A percentile compares a stretch with the other conserved stretches of the same genome.
Evolutionary conservation across 257 asterid species (phyloP).

Genomic region (Ligustrum vulgare): DNA sequence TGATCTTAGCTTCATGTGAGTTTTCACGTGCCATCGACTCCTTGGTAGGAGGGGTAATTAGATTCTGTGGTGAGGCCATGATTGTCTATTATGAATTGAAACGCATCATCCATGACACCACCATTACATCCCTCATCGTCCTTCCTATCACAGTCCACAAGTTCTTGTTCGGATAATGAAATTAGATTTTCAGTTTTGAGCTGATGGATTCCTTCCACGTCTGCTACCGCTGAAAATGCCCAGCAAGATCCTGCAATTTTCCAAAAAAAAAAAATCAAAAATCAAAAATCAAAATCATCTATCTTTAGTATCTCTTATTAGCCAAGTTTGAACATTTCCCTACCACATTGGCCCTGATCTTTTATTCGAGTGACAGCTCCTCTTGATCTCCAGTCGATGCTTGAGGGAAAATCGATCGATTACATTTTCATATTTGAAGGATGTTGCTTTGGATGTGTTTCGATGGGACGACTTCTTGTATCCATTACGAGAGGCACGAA

Average conservation of each 20-base stretch:
- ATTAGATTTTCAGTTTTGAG: conserved; percentile 20
- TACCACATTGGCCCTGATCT: conserved; percentile 48
- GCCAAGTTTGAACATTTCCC: neutral
- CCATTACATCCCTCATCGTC: conserved; percentile 37
- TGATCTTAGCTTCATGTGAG: conserved; percentile 25
- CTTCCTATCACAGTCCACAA: conserved; percentile 40
- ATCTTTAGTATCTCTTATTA: neutral
- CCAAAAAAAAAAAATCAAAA: no score
- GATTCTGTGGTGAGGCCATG: conserved; percentile 28
- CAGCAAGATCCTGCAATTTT: conserved; percentile 35
- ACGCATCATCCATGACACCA: conserved; percentile 32
- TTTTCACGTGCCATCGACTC: conserved; percentile 28
- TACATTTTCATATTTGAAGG: conserved; percentile 31
- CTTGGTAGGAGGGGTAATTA: conserved; percentile 29
- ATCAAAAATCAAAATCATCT: no score
- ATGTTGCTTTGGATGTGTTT: neutral
- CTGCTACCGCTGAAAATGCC: conserved; percentile 47
- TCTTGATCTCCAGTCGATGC: conserved; percentile 33
- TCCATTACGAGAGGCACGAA: conserved; percentile 32
- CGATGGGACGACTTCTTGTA: conserved; percentile 14
- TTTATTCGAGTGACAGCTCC: conserved; percentile 50
- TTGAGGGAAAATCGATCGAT: conserved; percentile 4
- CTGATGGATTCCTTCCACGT: conserved; percentile 36
- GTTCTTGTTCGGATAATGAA: conserved; percentile 41
- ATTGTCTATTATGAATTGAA: conserved; percentile 26